phyloP scores from a whole-genome alignment of 192 early-diverging fungal species.

The Coemansia sp. region DNA sequence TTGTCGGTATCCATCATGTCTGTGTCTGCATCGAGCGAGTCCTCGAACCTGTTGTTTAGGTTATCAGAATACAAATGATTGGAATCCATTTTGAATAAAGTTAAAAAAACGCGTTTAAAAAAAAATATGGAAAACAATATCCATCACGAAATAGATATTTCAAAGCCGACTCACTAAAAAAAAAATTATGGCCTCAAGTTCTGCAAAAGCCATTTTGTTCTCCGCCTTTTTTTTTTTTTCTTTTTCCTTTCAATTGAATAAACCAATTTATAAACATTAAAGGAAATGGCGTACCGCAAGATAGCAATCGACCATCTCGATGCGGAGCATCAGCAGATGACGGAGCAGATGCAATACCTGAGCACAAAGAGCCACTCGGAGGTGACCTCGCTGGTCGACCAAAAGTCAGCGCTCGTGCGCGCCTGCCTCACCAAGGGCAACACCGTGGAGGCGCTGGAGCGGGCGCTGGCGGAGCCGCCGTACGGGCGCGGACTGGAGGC shows the following conservation, averaged over 20 bases:
- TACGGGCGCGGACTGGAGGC: constrained; percentile 60
- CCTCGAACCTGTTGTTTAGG: neutral
- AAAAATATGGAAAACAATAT: too few species aligned
- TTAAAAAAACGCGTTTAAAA: too few species aligned
- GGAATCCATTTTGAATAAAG: too few species aligned
- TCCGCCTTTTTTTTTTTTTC: neutral
- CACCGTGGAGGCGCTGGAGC: constrained; percentile 56
- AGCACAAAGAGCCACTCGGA: constrained; percentile 26
- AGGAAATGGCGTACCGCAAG: constrained; percentile 43
- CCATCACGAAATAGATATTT: too few species aligned
- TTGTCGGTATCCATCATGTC: neutral
- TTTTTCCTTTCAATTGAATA: neutral
- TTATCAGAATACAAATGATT: neutral
- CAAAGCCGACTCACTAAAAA: too few species aligned
- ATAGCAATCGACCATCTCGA: constrained; percentile 38
- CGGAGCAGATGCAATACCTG: constrained; percentile 39
- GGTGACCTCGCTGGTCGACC: constrained; percentile 23
- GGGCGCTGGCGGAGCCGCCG: constrained; percentile 68
- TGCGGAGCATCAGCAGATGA: constrained; percentile 27
- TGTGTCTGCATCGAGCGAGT: neutral
- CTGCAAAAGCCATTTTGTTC: neutral
- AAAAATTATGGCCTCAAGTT: too few species aligned
- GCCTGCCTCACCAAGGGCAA: constrained; percentile 61
- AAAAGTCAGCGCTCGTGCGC: constrained; percentile 59
- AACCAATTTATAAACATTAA: neutral